These are phyloP conservation scores for Tricladium varicosporioides DNA, from an alignment of 2,329 filamentous ascomycete genomes.

Conservation along the genomic window DNA sequence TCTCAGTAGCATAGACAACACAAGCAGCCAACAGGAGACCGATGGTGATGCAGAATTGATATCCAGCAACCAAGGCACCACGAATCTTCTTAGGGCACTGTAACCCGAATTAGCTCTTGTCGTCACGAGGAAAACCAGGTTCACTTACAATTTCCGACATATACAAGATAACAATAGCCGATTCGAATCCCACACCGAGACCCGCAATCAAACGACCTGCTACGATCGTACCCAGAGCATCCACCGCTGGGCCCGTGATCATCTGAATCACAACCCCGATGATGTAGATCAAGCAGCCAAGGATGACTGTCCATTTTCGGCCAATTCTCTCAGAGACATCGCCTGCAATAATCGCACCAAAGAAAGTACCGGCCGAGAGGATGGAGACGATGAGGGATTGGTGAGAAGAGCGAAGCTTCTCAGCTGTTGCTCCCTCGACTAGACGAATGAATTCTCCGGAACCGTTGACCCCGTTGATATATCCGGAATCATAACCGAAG, in stretches of 20 bases:
- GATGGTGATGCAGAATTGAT: slow-evolving; percentile 70
- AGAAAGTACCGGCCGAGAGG: slow-evolving; percentile 76
- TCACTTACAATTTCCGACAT: slow-evolving; percentile 52
- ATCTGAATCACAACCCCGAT: slow-evolving; percentile 62
- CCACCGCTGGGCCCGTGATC: slow-evolving; percentile 37
- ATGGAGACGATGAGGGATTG: slow-evolving; percentile 39
- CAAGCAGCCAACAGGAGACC: slow-evolving; percentile 74
- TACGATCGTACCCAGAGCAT: slow-evolving; percentile 40
- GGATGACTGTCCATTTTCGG: slow-evolving; percentile 67
- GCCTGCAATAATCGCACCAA: slow-evolving; percentile 75
- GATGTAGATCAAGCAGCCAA: slow-evolving; percentile 67
- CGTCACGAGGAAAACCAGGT: slow-evolving; percentile 17
- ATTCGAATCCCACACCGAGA: slow-evolving; percentile 76
- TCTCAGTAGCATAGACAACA: slow-evolving; percentile 68
- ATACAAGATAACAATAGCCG: slow-evolving; percentile 77
- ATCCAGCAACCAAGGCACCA: slow-evolving; percentile 69
- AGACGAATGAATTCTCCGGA: slow-evolving; percentile 51
- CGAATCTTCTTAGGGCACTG: slow-evolving; percentile 64
- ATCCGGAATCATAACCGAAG: slow-evolving; percentile 70
- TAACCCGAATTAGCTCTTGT: background rate
- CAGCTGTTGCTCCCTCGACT: slow-evolving; percentile 36
- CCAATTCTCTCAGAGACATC: slow-evolving; percentile 73
- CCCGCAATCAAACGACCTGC: slow-evolving; percentile 73
- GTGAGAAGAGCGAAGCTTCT: slow-evolving; percentile 53
- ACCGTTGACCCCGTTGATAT: slow-evolving; percentile 64